Evolutionary conservation across 192 early-diverging fungal species (phyloP).

Genomic region (Backusella psychrophila): DNA sequence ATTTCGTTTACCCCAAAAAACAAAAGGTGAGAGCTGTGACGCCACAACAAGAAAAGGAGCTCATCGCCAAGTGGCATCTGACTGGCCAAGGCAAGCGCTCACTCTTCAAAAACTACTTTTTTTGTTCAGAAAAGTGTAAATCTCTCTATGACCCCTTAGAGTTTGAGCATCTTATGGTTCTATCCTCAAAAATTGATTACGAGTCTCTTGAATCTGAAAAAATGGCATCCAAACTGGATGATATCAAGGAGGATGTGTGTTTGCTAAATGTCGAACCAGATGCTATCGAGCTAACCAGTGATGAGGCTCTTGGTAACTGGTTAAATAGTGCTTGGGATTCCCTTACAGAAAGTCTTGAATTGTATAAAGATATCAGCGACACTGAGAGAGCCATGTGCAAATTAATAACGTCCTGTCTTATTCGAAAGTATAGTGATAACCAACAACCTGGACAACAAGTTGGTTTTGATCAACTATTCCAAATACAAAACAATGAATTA

Average conservation of each 20-base stretch:
- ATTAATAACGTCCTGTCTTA: slow-evolving; percentile 24
- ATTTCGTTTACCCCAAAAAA: slow-evolving; percentile 24
- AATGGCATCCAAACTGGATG: background rate
- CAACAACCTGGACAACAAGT: background rate
- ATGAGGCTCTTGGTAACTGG: background rate
- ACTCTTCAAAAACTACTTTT: slow-evolving; percentile 1
- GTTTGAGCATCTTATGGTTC: background rate
- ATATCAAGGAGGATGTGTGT: background rate
- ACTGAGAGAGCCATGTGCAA: slow-evolving; percentile 21
- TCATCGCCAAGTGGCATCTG: background rate
- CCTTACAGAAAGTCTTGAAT: background rate
- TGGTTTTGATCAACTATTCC: slow-evolving; percentile 3
- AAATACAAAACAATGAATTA: slow-evolving; percentile 28
- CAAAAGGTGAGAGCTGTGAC: slow-evolving; percentile 17
- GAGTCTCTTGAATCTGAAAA: slow-evolving; percentile 6
- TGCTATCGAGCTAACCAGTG: slow-evolving; percentile 8
- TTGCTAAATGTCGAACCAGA: background rate
- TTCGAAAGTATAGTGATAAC: slow-evolving; percentile 1
- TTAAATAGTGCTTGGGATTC: slow-evolving; percentile 15
- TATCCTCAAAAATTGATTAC: slow-evolving; percentile 6
- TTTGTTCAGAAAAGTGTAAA: slow-evolving; percentile 30
- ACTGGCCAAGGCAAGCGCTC: background rate
- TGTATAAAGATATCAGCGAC: background rate
- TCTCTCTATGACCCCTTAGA: background rate
- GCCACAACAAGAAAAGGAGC: background rate